Evolutionary conservation across 129 eudicot genomes (phyloP), one percentile per base, ranked within the genome.

Genomic region (Flaveria linearis): DNA sequence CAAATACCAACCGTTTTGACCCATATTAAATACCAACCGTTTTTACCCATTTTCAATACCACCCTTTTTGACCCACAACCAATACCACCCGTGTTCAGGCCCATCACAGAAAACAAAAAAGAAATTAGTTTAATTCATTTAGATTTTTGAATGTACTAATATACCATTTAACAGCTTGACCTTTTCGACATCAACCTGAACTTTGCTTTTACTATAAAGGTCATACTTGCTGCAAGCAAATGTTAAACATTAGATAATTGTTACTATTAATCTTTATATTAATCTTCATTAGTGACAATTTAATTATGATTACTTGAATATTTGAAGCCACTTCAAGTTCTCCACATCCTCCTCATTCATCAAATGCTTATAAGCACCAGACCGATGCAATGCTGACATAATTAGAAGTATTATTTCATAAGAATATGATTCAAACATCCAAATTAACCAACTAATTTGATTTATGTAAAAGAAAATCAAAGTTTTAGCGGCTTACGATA

Each of bases 201-300:
- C 89, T 75, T 93, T 93, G 85, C 98, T 93, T 84, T 93, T 93
- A 79, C 98, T 90, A 75, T 93, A 93, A 6, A 93, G 86, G 33
- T 93, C 98, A 81, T 93, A 93, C 76, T 93, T 90, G 83, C 94
- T 88, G 83, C 86, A 76, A 43, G 26, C 14, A 78, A 69, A 50
- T 5, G 55, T 41, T 67, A 33, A 63, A 15, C 52, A 25, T 53
- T 45, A 55, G 52, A 49, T 23, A 68, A 11, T 15, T 41, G 46
- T 33, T 51, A 3, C 16, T 0, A 39, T 69, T 20, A 60, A 7
- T 12, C 33, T 15, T 17, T 17, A 33, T 17, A 14, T 18, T 60
- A 15, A 22, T 4, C 12, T 61, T 10, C 22, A 60, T 7, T 62
- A 20, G 22, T 39, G 28, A 62, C 18, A 51, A 30, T 22, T 30